These are phyloP conservation scores for Kazachstania sp. DNA, from an alignment of 1,139 yeast genomes.

Conservation along the genomic window DNA sequence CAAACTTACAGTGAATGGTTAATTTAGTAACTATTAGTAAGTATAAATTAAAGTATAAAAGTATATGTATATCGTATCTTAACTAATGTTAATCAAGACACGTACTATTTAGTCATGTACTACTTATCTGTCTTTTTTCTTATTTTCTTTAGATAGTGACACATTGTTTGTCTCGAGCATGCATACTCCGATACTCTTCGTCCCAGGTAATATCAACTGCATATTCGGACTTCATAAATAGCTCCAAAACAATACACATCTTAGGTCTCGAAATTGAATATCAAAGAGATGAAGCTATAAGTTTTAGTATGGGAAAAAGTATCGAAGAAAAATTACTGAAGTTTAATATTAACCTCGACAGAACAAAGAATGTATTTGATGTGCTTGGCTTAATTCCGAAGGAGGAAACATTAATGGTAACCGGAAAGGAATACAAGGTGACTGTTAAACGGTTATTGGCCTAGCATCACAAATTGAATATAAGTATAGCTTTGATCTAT, in stretches of 20 bases:
- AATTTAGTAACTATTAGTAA: too few species aligned
- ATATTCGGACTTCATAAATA: too few species aligned
- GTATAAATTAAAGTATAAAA: too few species aligned
- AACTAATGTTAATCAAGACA: too few species aligned
- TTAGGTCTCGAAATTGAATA: constrained; percentile 5
- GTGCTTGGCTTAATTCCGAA: constrained; percentile 1
- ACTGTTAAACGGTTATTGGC: constrained; percentile 7
- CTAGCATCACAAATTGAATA: constrained; percentile 9
- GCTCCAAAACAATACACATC: too few species aligned
- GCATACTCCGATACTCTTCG: too few species aligned
- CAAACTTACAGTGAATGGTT: too few species aligned
- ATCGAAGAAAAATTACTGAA: constrained; percentile 2
- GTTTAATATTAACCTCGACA: background rate
- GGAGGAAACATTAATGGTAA: background rate
- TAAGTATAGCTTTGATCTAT: constrained; percentile 7
- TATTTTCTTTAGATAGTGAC: too few species aligned
- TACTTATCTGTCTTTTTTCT: too few species aligned
- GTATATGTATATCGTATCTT: too few species aligned
- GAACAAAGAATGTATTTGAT: constrained; percentile 1
- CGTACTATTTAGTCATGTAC: too few species aligned
- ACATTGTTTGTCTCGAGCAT: too few species aligned
- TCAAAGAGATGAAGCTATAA: background rate
- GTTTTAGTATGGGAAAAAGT: constrained; percentile 3
- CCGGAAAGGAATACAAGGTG: constrained; percentile 5
- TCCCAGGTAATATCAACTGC: background rate